Percentiles rank a stretch among this genome's conserved stretches.
These are phyloP conservation scores for Pisolithus orientalis DNA, from an alignment of 768 basidiomycete species.

Conservation along the genomic window DNA sequence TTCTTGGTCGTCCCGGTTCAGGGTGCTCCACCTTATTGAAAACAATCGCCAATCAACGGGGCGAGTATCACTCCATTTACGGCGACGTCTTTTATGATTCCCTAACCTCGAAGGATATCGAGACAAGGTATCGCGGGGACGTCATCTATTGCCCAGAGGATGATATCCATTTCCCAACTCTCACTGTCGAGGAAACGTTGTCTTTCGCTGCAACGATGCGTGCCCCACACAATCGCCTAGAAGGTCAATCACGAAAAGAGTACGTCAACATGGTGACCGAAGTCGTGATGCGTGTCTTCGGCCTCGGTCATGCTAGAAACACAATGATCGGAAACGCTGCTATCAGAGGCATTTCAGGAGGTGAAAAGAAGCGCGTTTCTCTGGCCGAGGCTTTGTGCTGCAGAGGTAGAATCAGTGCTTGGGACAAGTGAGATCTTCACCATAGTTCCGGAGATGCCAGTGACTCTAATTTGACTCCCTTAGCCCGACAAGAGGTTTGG, in stretches of 20 bases:
- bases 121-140: conserved; percentile 40
- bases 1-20: conserved; percentile 78
- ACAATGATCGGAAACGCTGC: conserved; percentile 76
- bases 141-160: conserved; percentile 38
- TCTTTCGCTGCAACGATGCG: conserved; percentile 49
- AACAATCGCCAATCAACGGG: conserved; percentile 41
- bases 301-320: conserved; percentile 62
- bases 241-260: conserved; percentile 18
- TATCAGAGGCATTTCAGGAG: conserved; percentile 69
- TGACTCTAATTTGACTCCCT: conserved; percentile 1
- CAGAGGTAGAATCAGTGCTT: conserved; percentile 55
- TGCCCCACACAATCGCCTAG: conserved; percentile 27
- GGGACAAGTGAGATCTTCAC: conserved; percentile 60
- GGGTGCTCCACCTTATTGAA: conserved; percentile 47
- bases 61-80: conserved; percentile 35
- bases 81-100: conserved; percentile 42
- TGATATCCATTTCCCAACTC: conserved; percentile 45
- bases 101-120: conserved; percentile 38
- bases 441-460: neutral
- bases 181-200: conserved; percentile 44
- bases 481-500: conserved; percentile 62
- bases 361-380: conserved; percentile 79
- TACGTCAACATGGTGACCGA: conserved; percentile 31
- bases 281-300: conserved; percentile 62
- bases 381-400: conserved; percentile 66